Evolutionary conservation across 495 filamentous ascomycete genomes (phyloP).

Genomic region (Xylaria bambusicola): DNA sequence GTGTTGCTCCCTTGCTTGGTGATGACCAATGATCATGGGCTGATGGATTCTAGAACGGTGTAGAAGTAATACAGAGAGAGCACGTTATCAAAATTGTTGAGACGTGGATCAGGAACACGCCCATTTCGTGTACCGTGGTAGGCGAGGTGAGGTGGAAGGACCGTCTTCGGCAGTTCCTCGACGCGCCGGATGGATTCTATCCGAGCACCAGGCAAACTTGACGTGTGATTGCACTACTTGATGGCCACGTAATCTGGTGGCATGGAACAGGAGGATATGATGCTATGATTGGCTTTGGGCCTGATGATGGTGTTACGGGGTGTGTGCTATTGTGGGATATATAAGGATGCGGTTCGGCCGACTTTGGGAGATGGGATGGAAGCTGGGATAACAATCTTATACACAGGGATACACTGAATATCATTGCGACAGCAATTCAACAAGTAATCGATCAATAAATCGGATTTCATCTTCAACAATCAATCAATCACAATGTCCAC

Average conservation of each 20-base stretch:
- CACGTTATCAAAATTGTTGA: not conserved
- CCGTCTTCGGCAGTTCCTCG: slow-evolving; percentile 7
- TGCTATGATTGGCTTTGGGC: not conserved
- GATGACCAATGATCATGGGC: not conserved
- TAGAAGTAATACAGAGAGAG: not conserved
- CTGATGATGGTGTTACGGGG: not conserved
- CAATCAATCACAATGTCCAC: slow-evolving; percentile 6
- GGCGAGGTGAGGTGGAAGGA: too few species aligned
- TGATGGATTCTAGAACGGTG: not conserved
- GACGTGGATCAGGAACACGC: not conserved
- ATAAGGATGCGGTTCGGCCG: too few species aligned
- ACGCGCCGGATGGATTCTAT: not conserved
- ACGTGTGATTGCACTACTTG: slow-evolving; percentile 19
- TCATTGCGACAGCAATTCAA: too few species aligned
- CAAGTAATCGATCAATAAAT: not conserved
- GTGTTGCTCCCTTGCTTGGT: not conserved
- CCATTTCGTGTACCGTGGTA: not conserved
- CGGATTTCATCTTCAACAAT: not conserved
- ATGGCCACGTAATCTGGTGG: slow-evolving; percentile 12
- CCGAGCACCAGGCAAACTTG: not conserved
- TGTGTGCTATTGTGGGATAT: not conserved
- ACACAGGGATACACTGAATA: too few species aligned
- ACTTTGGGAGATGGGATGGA: too few species aligned
- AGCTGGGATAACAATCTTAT: too few species aligned
- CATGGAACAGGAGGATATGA: not conserved